Conservation (phyloP, 1,139 yeast genomes). For the Blastobotrys capitulatus region DNA sequence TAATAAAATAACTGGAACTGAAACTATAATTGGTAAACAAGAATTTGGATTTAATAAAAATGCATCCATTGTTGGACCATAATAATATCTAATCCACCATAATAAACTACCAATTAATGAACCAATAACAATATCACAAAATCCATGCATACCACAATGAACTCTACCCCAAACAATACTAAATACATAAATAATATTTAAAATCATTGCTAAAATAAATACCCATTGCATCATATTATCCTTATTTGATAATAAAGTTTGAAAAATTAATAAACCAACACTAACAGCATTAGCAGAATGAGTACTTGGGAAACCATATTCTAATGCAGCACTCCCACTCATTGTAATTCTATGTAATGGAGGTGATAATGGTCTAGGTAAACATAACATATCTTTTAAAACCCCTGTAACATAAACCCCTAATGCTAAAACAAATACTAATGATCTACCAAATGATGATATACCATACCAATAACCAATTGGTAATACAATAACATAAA, state of each 20-base stretch:
- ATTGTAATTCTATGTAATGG: conserved; percentile 87
- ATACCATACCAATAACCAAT: conserved; percentile 81
- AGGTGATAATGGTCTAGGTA: conserved; percentile 91
- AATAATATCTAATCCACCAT: conserved; percentile 26
- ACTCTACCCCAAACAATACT: conserved; percentile 75
- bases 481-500: conserved; percentile 85
- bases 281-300: conserved; percentile 93
- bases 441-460: conserved; percentile 49
- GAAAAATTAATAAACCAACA: conserved; percentile 50
- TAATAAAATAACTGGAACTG: conserved; percentile 41
- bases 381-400: conserved; percentile 76
- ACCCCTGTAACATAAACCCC: conserved; percentile 80
- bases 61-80: conserved; percentile 21
- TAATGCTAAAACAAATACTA: conserved; percentile 71
- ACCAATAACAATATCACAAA: conserved; percentile 69
- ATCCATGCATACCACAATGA: conserved; percentile 98
- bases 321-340: conserved; percentile 83
- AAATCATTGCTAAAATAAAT: conserved; percentile 6
- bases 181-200: conserved; percentile 44
- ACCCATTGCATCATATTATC: not conserved
- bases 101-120: conserved; percentile 50
- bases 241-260: conserved; percentile 15
- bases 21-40: conserved; percentile 25
- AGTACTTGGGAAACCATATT: conserved; percentile 92
- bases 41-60: conserved; percentile 24